Percentiles rank a stretch among this genome's conserved stretches.
These are phyloP conservation scores for Tillandsia fasciculata DNA, from an alignment of 176 grass and related monocot genomes.

Conservation along the genomic window DNA sequence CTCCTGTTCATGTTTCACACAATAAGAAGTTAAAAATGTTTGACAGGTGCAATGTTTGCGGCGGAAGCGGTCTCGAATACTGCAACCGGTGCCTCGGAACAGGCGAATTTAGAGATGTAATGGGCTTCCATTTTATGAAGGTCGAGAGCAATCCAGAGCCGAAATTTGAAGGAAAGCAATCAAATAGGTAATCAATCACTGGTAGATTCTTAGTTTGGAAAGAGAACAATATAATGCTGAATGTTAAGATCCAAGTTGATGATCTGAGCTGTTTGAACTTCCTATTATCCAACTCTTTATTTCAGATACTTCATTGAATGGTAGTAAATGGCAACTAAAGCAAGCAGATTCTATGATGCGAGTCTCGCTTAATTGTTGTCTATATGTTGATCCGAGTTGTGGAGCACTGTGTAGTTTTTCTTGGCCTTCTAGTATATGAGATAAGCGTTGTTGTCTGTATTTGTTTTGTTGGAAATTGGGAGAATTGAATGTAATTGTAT, in stretches of 20 bases:
- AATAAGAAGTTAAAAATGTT: background rate
- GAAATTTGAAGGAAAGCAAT: background rate
- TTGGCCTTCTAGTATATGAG: no score
- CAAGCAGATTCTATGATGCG: background rate
- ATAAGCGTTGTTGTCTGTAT: no score
- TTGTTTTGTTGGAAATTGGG: background rate
- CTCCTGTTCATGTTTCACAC: background rate
- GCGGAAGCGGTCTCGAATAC: slow-evolving; percentile 57
- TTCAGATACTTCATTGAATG: slow-evolving; percentile 2
- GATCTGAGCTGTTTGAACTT: background rate
- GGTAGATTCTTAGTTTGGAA: background rate
- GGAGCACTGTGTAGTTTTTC: background rate
- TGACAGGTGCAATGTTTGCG: slow-evolving; percentile 50
- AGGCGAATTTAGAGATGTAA: slow-evolving; percentile 61
- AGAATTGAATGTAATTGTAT: background rate
- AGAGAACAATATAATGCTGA: background rate
- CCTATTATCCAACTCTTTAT: background rate
- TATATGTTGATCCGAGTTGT: background rate
- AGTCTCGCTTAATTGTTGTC: background rate
- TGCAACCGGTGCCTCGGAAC: slow-evolving; percentile 62
- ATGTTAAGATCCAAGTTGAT: background rate
- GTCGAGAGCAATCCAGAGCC: slow-evolving; percentile 15
- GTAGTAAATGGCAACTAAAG: background rate
- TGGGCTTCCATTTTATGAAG: slow-evolving; percentile 66
- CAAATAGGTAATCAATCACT: background rate